phyloP scores from a whole-genome alignment of 2,329 filamentous ascomycete species.

The Aspergillus sp. region DNA sequence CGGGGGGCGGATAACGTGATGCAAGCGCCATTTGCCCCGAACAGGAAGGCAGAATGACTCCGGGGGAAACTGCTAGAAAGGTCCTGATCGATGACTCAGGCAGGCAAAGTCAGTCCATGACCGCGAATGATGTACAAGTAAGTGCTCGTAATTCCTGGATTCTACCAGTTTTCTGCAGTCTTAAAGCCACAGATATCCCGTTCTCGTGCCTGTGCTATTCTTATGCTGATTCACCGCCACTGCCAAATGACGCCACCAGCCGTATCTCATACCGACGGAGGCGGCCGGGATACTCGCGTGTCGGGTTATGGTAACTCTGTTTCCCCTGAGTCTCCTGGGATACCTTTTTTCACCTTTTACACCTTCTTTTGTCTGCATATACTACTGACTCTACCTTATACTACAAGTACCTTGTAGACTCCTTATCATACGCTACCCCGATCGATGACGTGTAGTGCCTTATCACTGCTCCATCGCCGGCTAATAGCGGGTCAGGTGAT shows the following conservation, averaged over 20 bases:
- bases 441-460: too few relatives aligned
- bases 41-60: not conserved
- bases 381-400: too few relatives aligned
- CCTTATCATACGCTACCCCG: too few relatives aligned
- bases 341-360: too few relatives aligned
- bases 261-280: too few relatives aligned
- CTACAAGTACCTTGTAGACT: too few relatives aligned
- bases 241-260: not conserved
- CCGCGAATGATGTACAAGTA: not conserved
- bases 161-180: not conserved
- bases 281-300: too few relatives aligned
- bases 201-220: not conserved
- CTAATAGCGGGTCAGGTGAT: conserved; percentile 15
- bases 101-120: not conserved
- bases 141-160: not conserved
- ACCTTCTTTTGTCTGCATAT: too few relatives aligned
- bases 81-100: conserved; percentile 2
- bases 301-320: too few relatives aligned
- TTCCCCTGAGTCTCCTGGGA: too few relatives aligned
- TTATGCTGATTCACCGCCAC: not conserved
- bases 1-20: conserved; percentile 25
- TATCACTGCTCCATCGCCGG: too few relatives aligned
- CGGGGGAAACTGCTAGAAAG: conserved; percentile 15
- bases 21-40: conserved; percentile 4
- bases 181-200: not conserved